Percentiles rank a stretch among this genome's conserved stretches.
These are phyloP conservation scores for Saccharomycopsis lassenensis DNA, from an alignment of 805 yeast genomes.

Conservation along the genomic window DNA sequence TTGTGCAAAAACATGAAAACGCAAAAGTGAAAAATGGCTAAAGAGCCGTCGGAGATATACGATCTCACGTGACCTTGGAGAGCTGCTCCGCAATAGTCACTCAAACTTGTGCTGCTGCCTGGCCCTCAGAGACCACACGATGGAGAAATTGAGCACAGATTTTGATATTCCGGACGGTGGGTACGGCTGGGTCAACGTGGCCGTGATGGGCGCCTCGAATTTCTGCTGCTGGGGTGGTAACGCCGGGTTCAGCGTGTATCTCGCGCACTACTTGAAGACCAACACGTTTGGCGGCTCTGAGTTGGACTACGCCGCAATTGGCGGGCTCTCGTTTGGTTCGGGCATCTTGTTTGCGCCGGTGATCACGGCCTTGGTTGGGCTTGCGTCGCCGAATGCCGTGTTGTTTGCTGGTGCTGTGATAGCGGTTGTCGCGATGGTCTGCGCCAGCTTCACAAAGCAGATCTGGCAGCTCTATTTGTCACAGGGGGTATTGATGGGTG, in stretches of 20 bases:
- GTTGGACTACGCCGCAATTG: conserved; percentile 43
- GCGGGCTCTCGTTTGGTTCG: conserved; percentile 47
- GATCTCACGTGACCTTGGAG: too few species aligned
- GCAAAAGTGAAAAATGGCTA: too few species aligned
- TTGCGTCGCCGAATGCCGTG: conserved; percentile 30
- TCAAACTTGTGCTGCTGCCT: neutral
- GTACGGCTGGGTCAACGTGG: conserved; percentile 38
- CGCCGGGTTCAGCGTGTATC: conserved; percentile 41
- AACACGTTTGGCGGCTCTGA: conserved; percentile 38
- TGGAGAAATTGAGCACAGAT: neutral
- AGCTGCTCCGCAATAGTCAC: neutral
- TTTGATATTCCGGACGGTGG: conserved; percentile 34
- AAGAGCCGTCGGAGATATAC: too few species aligned
- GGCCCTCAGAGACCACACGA: neutral
- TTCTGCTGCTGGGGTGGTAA: conserved; percentile 49
- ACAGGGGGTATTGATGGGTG: conserved; percentile 44
- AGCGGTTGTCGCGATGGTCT: conserved; percentile 38
- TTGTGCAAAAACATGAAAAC: too few species aligned
- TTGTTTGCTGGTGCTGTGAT: conserved; percentile 33
- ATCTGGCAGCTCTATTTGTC: conserved; percentile 49
- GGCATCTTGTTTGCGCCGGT: conserved; percentile 41
- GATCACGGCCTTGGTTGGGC: conserved; percentile 35
- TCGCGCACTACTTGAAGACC: conserved; percentile 36
- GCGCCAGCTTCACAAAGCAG: conserved; percentile 40
- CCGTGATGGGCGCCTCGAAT: conserved; percentile 31